Evolutionary conservation across 768 basidiomycete genomes (phyloP).

Genomic region (Pholiota microspora): DNA sequence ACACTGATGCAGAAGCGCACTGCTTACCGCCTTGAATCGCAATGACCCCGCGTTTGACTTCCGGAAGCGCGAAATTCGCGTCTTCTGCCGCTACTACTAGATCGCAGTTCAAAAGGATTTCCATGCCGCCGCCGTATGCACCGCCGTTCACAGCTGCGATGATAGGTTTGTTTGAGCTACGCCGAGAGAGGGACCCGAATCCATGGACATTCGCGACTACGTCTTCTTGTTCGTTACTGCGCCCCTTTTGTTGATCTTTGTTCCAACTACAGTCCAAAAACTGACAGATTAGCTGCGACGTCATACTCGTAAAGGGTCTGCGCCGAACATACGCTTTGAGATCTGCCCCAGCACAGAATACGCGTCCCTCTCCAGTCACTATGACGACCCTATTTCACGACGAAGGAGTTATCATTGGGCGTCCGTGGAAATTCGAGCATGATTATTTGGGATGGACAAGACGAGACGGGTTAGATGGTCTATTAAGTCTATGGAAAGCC

Average conservation of each 20-base stretch:
- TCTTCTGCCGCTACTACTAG: constrained; percentile 66
- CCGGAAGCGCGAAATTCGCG: constrained; percentile 71
- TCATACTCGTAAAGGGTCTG: constrained; percentile 1
- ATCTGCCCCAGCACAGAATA: constrained; percentile 82
- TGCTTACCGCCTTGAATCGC: constrained; percentile 67
- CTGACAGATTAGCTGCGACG: constrained; percentile 2
- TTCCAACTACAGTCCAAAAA: constrained; percentile 53
- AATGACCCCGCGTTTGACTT: constrained; percentile 76
- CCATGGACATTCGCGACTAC: constrained; percentile 46
- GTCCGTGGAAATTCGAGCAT: no score
- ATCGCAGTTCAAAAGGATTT: constrained; percentile 75
- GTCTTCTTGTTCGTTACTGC: constrained; percentile 40
- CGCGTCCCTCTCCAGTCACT: constrained; percentile 68
- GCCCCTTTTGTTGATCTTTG: constrained; percentile 43
- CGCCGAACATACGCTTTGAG: constrained; percentile 57
- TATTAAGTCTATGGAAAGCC: not conserved
- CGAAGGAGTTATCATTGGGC: not conserved
- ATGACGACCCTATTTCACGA: constrained; percentile 58
- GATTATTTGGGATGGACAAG: not conserved
- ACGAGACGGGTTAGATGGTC: not conserved
- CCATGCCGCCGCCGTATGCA: constrained; percentile 65
- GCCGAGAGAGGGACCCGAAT: constrained; percentile 72
- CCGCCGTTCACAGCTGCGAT: constrained; percentile 83
- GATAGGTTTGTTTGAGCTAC: constrained; percentile 67
- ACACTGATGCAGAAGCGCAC: not conserved